These are phyloP conservation scores for Dimocarpus longan DNA, from an alignment of 345 rosid species.

Conservation along the genomic window DNA sequence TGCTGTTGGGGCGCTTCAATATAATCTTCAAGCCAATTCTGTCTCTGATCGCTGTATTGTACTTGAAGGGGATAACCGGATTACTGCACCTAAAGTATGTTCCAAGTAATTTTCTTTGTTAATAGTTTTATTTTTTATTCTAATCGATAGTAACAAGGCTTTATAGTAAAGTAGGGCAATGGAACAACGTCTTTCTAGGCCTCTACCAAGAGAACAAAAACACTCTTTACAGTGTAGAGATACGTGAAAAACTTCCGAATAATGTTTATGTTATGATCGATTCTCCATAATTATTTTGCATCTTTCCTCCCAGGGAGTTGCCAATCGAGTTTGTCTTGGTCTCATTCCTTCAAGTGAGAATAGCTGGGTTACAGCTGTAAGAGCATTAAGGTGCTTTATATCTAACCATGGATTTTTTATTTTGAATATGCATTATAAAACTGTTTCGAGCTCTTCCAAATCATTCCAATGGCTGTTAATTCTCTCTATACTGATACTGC, in stretches of 20 bases:
- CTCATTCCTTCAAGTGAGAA: slow-evolving; percentile 90
- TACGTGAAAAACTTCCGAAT: not conserved
- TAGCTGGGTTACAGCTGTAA: slow-evolving; percentile 86
- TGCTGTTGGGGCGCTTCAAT: slow-evolving; percentile 81
- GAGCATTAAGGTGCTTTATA: slow-evolving; percentile 69
- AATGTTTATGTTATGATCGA: not conserved
- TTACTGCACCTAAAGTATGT: slow-evolving; percentile 76
- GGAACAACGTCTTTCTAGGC: not conserved
- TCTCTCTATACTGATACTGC: slow-evolving; percentile 27
- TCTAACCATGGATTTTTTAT: not conserved
- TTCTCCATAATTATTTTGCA: slow-evolving; percentile 18
- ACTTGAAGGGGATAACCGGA: slow-evolving; percentile 83
- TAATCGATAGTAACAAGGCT: not conserved
- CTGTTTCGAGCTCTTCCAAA: not conserved
- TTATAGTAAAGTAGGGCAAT: not conserved
- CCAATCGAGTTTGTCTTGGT: slow-evolving; percentile 89
- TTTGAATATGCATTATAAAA: slow-evolving; percentile 4
- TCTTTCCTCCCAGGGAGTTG: slow-evolving; percentile 62
- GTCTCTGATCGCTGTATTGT: slow-evolving; percentile 76
- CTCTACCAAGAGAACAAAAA: not conserved
- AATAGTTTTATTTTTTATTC: not conserved
- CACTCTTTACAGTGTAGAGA: not conserved
- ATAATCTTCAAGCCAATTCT: slow-evolving; percentile 65
- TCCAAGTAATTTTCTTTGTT: not conserved
- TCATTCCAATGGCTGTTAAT: not conserved